Percentiles rank a stretch among this genome's conserved stretches.
Conservation (phyloP, 2,329 filamentous ascomycete species). For the Talaromyces sp. region DNA sequence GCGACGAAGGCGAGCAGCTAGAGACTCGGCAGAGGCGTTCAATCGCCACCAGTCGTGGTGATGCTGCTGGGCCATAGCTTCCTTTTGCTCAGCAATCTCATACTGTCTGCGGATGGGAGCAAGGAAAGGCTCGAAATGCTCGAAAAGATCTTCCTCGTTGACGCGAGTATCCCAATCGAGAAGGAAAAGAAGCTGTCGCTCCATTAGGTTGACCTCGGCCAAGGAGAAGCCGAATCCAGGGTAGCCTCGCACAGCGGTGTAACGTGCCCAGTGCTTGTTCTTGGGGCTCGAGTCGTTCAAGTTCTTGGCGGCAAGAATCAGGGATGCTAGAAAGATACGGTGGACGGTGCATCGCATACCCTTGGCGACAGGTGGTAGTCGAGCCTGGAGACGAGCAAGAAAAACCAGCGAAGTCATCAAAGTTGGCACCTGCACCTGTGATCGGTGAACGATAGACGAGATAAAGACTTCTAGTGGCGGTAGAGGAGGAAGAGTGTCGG, state of each 20-base stretch:
- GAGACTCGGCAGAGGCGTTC: slow-evolving; percentile 36
- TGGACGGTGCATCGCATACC: slow-evolving; percentile 95
- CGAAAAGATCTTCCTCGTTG: slow-evolving; percentile 78
- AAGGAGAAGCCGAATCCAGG: slow-evolving; percentile 85
- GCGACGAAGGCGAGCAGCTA: slow-evolving; percentile 38
- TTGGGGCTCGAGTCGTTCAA: slow-evolving; percentile 98
- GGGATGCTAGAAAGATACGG: slow-evolving; percentile 81
- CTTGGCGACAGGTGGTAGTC: slow-evolving; percentile 90
- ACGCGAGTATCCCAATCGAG: slow-evolving; percentile 93
- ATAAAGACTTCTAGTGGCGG: slow-evolving; percentile 91
- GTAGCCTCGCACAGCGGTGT: slow-evolving; percentile 73
- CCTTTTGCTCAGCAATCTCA: slow-evolving; percentile 55
- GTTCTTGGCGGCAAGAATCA: slow-evolving; percentile 81
- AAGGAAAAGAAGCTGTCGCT: slow-evolving; percentile 94
- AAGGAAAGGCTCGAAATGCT: slow-evolving; percentile 83
- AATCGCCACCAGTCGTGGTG: slow-evolving; percentile 38
- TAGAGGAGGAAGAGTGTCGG: slow-evolving; percentile 50
- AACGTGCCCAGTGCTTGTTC: slow-evolving; percentile 99
- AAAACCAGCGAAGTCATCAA: slow-evolving; percentile 97
- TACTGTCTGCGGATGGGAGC: slow-evolving; percentile 70
- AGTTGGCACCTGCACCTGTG: slow-evolving; percentile 94
- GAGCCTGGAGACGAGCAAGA: slow-evolving; percentile 76
- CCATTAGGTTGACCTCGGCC: slow-evolving; percentile 98
- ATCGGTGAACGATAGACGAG: slow-evolving; percentile 81
- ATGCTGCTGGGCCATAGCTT: slow-evolving; percentile 42